Evolutionary conservation across 176 grass and related monocot genomes (phyloP), one percentile per base, ranked within the genome.

Genomic region (Cenchrus fungigraminus): DNA sequence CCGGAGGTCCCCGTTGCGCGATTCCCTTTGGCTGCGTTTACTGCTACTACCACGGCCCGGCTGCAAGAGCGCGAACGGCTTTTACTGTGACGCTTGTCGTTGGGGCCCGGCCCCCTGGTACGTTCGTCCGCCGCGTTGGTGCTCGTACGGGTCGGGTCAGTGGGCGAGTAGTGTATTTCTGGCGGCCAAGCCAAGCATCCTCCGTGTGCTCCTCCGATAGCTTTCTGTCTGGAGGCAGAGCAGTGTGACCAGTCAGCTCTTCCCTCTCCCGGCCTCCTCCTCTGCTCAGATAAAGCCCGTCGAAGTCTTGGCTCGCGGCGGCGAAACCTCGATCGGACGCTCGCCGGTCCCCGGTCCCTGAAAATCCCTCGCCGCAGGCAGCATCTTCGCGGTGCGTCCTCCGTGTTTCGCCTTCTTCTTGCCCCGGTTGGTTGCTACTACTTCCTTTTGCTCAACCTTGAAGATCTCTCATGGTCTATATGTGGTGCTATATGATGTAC

Each of bases 71-170:
- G 62, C 1, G 25, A 61, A 32, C 44, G 44, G 77, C 71, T 54
- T 89, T 77, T 81, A 77, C 83, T 34, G 83, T 86, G 55, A 25
- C 14, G 29, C 63, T 70, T 81, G 78, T 9, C 46, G 5, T 13
- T 44, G 51, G 58, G 50, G 15, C 13, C 47, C 8, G 50, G 15
- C 13, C 47, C 55, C 50, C 68, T 52, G 80, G 45, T 76, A 84
- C 81, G 32, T 79, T 67, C 82, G 69, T 63, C 43, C 76, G 59
- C 55, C 68, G 66, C 51, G 43, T 63, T 62, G 40, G 73, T 55
- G 53, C 44, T 60, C 42, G 76, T 78, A 65, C 67, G 67, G 67
- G 4, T 50, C 59, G 29, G 43, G 6, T 40, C 37, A 32, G 31
- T 32, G 70, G 9, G 19, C 0, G 3, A 8, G 47, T 16, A 29